Evolutionary conservation across 129 eudicot genomes (phyloP).

Genomic region (Chrysanthemum makinoi): DNA sequence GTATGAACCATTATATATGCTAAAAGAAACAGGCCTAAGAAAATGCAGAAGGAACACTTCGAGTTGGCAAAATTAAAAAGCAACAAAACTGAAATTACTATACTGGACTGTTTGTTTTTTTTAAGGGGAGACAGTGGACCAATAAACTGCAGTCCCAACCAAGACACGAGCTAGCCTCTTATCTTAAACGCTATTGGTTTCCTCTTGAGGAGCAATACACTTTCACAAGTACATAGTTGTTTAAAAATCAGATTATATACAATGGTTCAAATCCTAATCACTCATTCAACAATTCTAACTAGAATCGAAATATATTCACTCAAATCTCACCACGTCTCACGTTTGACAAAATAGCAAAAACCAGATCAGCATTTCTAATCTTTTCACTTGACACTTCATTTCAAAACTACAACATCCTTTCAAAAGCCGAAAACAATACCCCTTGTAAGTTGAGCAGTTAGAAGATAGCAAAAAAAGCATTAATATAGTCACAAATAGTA

Average conservation of each 20-base stretch:
- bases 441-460: too few relatives aligned
- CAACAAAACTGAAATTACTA: constrained; percentile 2
- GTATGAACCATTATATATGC: background rate
- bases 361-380: background rate
- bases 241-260: constrained; percentile 7
- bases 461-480: background rate
- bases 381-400: background rate
- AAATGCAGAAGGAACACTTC: background rate
- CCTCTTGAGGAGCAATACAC: background rate
- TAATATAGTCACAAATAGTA: background rate
- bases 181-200: too few relatives aligned
- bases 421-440: background rate
- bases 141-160: too few relatives aligned
- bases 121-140: too few relatives aligned
- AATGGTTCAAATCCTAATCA: background rate
- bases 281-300: background rate
- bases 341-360: background rate
- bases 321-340: constrained; percentile 2
- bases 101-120: too few relatives aligned
- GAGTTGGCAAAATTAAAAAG: background rate
- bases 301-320: background rate
- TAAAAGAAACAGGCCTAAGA: background rate
- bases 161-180: too few relatives aligned
- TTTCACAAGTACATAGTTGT: constrained; percentile 2
- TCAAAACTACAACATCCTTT: constrained; percentile 1